phyloP scores from a whole-genome alignment of 176 grass and related monocot species.

The Cenchrus fungigraminus region DNA sequence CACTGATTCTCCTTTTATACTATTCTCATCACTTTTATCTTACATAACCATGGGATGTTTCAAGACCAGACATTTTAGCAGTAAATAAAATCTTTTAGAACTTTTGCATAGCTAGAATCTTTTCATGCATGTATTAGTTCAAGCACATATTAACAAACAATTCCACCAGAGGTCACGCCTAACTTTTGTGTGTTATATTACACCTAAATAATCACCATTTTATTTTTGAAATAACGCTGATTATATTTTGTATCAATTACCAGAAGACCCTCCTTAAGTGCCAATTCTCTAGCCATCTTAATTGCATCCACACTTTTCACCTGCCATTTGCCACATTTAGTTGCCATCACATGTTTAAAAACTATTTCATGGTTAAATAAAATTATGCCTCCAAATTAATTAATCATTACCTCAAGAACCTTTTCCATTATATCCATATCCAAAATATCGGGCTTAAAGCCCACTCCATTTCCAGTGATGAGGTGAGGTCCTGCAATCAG shows the following conservation, averaged over 20 bases:
- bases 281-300: conserved; percentile 80
- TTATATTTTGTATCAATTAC: background rate
- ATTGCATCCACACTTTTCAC: conserved; percentile 85
- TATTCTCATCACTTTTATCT: too few relatives aligned
- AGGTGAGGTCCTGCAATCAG: conserved; percentile 72
- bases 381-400: background rate
- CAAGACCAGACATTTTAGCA: too few relatives aligned
- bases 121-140: too few relatives aligned
- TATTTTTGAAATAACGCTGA: background rate
- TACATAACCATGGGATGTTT: too few relatives aligned
- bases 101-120: too few relatives aligned
- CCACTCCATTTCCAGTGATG: conserved; percentile 95
- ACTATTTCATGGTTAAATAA: background rate
- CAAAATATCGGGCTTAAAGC: conserved; percentile 92
- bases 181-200: background rate
- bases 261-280: conserved; percentile 83
- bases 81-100: too few relatives aligned
- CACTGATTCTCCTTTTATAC: background rate
- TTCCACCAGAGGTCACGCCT: too few relatives aligned
- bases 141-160: too few relatives aligned
- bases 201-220: background rate
- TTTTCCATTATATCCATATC: conserved; percentile 95
- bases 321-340: conserved; percentile 35
- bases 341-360: background rate
- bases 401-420: conserved; percentile 74